phyloP scores from a whole-genome alignment of 805 yeast genomes.

The Nakazawaea wyomingensis region DNA sequence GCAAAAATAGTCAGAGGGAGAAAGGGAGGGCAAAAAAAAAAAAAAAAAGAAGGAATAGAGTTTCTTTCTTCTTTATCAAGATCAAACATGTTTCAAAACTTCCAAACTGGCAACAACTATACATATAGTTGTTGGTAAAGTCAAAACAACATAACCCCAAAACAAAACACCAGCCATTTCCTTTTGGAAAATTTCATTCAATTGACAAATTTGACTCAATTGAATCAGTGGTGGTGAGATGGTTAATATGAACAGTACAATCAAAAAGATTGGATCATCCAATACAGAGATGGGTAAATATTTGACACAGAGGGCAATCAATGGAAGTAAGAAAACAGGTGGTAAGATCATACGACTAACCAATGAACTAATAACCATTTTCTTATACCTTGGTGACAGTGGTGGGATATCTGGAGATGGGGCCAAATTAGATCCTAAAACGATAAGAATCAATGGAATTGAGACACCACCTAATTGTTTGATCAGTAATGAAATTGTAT shows the following conservation, averaged over 20 bases:
- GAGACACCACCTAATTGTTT: slow-evolving; percentile 68
- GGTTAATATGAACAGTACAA: slow-evolving; percentile 70
- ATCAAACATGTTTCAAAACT: slow-evolving; percentile 37
- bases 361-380: slow-evolving; percentile 63
- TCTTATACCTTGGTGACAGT: slow-evolving; percentile 54
- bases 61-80: too few species aligned
- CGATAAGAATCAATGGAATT: slow-evolving; percentile 70
- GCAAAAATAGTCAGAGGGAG: not conserved
- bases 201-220: slow-evolving; percentile 72
- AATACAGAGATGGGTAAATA: slow-evolving; percentile 60
- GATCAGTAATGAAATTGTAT: slow-evolving; percentile 60
- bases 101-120: slow-evolving; percentile 66
- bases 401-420: slow-evolving; percentile 68
- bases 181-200: slow-evolving; percentile 68
- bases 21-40: too few species aligned
- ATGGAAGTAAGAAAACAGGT: slow-evolving; percentile 59
- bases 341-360: slow-evolving; percentile 77
- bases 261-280: slow-evolving; percentile 76
- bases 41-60: too few species aligned
- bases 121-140: slow-evolving; percentile 69
- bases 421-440: slow-evolving; percentile 71
- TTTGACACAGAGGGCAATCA: slow-evolving; percentile 60
- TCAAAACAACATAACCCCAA: slow-evolving; percentile 75
- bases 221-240: slow-evolving; percentile 84
- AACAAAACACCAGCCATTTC: slow-evolving; percentile 81